phyloP scores from a whole-genome alignment of 2,329 filamentous ascomycete genomes.

The Phoma sp. region DNA sequence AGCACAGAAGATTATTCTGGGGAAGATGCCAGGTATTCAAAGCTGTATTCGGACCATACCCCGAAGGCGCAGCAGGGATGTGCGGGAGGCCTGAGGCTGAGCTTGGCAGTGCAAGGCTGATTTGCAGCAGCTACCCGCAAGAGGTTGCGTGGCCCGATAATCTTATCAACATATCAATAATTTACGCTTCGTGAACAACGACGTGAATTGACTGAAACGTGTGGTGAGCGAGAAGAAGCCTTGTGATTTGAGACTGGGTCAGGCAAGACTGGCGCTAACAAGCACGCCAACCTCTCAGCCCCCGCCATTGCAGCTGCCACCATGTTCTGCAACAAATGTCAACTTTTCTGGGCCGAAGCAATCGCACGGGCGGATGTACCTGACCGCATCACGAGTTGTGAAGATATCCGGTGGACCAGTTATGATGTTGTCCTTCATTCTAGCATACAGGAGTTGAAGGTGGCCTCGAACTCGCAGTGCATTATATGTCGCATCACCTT shows the following conservation, averaged over 20 bases:
- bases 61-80: constrained; percentile 7
- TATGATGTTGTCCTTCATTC: background rate
- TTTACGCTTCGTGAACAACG: too few relatives aligned
- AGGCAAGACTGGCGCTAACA: background rate
- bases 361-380: background rate
- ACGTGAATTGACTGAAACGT: too few relatives aligned
- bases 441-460: constrained; percentile 22
- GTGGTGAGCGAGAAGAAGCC: too few relatives aligned
- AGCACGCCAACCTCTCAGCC: background rate
- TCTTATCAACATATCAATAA: too few relatives aligned
- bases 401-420: background rate
- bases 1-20: background rate
- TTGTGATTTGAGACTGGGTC: too few relatives aligned
- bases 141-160: background rate
- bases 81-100: constrained; percentile 21
- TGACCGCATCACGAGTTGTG: background rate
- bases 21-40: too few relatives aligned
- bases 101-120: constrained; percentile 14
- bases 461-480: constrained; percentile 22
- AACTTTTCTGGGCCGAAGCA: background rate
- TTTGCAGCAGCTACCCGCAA: background rate
- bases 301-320: too few relatives aligned
- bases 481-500: constrained; percentile 28
- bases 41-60: background rate
- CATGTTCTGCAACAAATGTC: constrained; percentile 4